Conservation (phyloP, 176 grass and related monocot species). For the Chrysopogon serrulatus region DNA sequence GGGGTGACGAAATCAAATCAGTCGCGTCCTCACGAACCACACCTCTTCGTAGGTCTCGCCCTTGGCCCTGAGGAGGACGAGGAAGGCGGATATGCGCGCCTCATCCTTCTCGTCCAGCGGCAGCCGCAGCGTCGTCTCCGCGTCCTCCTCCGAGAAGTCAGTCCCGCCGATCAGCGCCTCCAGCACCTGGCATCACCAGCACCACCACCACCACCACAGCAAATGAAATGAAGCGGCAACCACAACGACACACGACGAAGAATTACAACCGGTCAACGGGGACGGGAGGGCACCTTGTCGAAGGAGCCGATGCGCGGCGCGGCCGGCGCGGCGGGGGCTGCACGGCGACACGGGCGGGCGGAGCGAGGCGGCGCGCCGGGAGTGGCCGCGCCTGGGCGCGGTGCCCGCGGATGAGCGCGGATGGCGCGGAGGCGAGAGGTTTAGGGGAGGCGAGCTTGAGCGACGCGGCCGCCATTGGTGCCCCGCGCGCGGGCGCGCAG, state of each 20-base stretch:
- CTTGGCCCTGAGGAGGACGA: constrained; percentile 91
- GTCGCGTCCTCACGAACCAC: neutral
- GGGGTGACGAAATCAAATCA: neutral
- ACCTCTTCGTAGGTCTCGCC: constrained; percentile 97
- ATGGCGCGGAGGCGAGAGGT: constrained; percentile 5
- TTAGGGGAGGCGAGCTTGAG: constrained; percentile 31
- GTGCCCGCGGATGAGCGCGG: neutral
- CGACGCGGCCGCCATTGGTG: constrained; percentile 39
- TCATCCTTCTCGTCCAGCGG: constrained; percentile 61
- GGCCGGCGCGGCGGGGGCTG: neutral
- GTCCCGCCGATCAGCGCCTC: constrained; percentile 61
- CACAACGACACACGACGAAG: neutral
- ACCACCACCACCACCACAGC: neutral
- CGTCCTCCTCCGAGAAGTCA: constrained; percentile 83
- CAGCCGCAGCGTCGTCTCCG: constrained; percentile 65
- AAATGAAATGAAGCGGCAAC: neutral
- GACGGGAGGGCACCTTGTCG: constrained; percentile 35
- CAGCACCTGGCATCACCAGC: constrained; percentile 49
- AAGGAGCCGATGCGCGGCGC: constrained; percentile 33
- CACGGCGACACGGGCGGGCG: constrained; percentile 33
- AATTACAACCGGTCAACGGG: neutral
- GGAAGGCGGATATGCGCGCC: constrained; percentile 81
- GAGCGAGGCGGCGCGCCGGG: neutral
- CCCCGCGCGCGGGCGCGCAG: neutral
- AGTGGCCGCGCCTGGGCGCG: constrained; percentile 19